These are phyloP conservation scores for Polytolypa hystricis DNA, from an alignment of 2,329 filamentous ascomycete genomes.

Conservation along the genomic window DNA sequence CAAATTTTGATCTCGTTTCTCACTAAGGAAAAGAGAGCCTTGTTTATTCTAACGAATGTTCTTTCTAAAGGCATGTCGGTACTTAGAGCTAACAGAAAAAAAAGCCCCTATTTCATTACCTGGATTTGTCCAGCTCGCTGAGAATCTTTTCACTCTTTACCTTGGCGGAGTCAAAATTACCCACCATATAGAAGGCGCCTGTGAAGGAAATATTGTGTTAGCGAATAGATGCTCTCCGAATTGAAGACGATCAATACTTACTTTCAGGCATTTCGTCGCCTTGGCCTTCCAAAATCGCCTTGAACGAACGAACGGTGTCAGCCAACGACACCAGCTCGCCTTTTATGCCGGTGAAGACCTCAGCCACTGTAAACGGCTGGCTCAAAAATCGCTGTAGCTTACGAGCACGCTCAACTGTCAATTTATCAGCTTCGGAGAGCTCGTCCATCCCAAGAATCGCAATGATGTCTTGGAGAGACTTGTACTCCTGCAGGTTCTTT, in stretches of 20 bases:
- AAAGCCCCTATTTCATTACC: too few relatives aligned
- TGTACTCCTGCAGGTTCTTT: conserved; percentile 99
- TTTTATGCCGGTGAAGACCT: conserved; percentile 70
- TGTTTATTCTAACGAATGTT: too few relatives aligned
- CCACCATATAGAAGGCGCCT: conserved; percentile 92
- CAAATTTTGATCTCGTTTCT: too few relatives aligned
- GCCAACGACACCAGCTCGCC: conserved; percentile 95
- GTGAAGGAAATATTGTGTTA: conserved; percentile 22
- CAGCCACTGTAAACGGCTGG: conserved; percentile 90
- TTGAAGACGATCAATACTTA: conserved; percentile 32
- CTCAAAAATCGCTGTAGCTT: conserved; percentile 99
- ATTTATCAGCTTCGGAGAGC: conserved; percentile 96
- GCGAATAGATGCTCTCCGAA: conserved; percentile 5
- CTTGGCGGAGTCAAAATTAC: conserved; percentile 83
- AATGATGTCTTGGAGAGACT: conserved; percentile 99
- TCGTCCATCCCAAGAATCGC: conserved; percentile 99
- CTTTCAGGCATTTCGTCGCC: conserved; percentile 91
- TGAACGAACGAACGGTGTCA: conserved; percentile 96
- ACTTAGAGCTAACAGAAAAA: too few relatives aligned
- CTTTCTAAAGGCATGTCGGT: too few relatives aligned
- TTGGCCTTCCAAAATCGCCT: conserved; percentile 90
- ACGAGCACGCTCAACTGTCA: conserved; percentile 99
- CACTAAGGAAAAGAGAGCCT: too few relatives aligned
- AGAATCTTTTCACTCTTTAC: conserved; percentile 99
- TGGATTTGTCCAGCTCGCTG: too few relatives aligned